Conservation (phyloP, 257 asterid genomes). For the Solanum piurae region DNA sequence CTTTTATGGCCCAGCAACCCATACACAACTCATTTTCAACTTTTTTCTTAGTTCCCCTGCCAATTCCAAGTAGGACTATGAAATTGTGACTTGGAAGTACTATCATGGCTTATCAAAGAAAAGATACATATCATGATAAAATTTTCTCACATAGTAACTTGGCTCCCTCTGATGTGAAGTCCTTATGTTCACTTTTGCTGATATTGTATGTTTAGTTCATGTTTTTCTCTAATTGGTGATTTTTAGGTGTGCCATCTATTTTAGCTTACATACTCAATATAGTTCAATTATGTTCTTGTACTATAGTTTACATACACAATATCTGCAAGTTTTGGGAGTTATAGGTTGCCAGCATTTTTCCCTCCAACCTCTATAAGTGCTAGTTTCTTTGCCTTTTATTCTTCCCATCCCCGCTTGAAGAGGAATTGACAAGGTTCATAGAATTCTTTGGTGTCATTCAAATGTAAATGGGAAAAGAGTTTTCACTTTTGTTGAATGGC, state of each 20-base stretch:
- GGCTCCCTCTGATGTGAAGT: background rate
- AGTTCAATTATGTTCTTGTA: background rate
- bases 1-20: background rate
- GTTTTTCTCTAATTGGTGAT: background rate
- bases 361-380: background rate
- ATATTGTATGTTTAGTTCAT: background rate
- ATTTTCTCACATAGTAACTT: background rate
- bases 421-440: background rate
- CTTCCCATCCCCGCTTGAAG: background rate
- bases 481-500: background rate
- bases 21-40: background rate
- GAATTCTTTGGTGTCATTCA: background rate
- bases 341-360: background rate
- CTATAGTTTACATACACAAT: background rate
- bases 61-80: background rate
- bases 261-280: background rate
- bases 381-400: background rate
- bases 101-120: background rate
- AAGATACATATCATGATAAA: background rate
- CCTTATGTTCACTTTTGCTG: background rate
- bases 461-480: background rate
- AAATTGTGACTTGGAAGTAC: background rate
- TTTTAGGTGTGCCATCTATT: background rate
- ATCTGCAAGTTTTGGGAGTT: background rate
- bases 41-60: background rate